Percentiles rank a stretch among this genome's conserved stretches.
phyloP scores from a whole-genome alignment of 331 rosid genomes.

The Telfairia occidentalis region DNA sequence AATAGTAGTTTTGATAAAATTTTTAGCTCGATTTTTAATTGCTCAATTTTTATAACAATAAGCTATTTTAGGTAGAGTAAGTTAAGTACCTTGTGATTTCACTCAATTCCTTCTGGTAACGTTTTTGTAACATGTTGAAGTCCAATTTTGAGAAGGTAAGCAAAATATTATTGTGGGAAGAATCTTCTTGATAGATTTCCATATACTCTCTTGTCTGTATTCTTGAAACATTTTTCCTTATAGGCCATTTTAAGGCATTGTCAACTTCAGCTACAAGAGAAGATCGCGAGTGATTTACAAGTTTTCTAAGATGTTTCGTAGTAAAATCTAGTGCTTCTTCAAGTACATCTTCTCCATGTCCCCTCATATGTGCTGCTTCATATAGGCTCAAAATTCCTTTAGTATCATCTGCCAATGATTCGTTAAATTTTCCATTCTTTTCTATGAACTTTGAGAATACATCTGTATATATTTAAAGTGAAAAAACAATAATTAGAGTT shows the following conservation, averaged over 20 bases:
- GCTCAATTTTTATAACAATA: too few species aligned
- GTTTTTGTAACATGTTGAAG: slow-evolving; percentile 26
- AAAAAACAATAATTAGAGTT: neutral
- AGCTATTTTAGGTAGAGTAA: too few species aligned
- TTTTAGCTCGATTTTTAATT: too few species aligned
- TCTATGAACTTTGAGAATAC: slow-evolving; percentile 7
- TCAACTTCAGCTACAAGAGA: neutral
- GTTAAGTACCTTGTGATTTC: slow-evolving; percentile 16
- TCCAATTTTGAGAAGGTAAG: slow-evolving; percentile 25
- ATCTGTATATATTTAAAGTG: neutral
- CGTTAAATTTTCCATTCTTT: neutral
- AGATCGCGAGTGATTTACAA: neutral
- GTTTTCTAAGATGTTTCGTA: slow-evolving; percentile 1
- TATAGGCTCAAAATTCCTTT: slow-evolving; percentile 22
- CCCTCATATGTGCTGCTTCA: slow-evolving; percentile 23
- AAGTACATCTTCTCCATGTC: slow-evolving; percentile 25
- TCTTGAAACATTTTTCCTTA: slow-evolving; percentile 18
- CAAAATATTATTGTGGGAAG: neutral
- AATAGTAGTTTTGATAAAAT: too few species aligned
- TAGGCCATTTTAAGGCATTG: slow-evolving; percentile 18
- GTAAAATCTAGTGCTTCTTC: slow-evolving; percentile 28
- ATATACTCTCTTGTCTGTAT: slow-evolving; percentile 18
- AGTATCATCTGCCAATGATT: neutral
- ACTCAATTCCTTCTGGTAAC: slow-evolving; percentile 20
- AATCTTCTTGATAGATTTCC: slow-evolving; percentile 9